These are phyloP conservation scores for Lotmaria passim DNA, from an alignment of 208 protist species.

Conservation along the genomic window DNA sequence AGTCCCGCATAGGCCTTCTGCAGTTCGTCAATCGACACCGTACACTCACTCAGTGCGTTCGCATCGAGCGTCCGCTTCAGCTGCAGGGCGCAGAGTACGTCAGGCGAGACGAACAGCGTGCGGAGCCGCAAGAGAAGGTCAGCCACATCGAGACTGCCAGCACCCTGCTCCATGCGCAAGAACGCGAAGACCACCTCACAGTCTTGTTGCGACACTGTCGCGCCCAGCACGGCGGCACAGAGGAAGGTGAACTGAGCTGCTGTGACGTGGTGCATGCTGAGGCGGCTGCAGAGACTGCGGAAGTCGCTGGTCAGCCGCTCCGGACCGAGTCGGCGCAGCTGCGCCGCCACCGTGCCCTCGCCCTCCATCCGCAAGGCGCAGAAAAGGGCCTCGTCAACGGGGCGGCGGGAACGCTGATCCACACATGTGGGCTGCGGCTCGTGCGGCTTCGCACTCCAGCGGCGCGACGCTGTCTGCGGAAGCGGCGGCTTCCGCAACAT, in stretches of 20 bases:
- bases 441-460: neutral
- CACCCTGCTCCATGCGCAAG: constrained; percentile 21
- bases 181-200: constrained; percentile 36
- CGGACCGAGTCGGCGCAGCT: constrained; percentile 19
- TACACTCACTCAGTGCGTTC: constrained; percentile 24
- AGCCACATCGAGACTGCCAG: constrained; percentile 25
- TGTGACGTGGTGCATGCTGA: constrained; percentile 34
- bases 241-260: constrained; percentile 30
- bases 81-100: constrained; percentile 31
- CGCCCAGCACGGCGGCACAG: constrained; percentile 27
- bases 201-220: constrained; percentile 18
- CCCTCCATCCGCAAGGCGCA: constrained; percentile 32
- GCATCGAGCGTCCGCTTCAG: constrained; percentile 36
- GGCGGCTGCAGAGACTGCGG: constrained; percentile 25
- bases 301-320: constrained; percentile 21
- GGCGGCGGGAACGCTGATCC: constrained; percentile 10
- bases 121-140: constrained; percentile 27
- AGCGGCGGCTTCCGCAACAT: neutral
- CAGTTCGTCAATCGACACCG: constrained; percentile 29
- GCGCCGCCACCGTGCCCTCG: constrained; percentile 16
- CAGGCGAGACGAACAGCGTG: constrained; percentile 27
- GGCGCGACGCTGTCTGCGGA: neutral
- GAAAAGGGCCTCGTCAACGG: constrained; percentile 38
- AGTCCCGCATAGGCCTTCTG: constrained; percentile 19
- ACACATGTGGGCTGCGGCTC: neutral